phyloP scores from a whole-genome alignment of 75 land plant genomes.

The Pinus taeda region DNA sequence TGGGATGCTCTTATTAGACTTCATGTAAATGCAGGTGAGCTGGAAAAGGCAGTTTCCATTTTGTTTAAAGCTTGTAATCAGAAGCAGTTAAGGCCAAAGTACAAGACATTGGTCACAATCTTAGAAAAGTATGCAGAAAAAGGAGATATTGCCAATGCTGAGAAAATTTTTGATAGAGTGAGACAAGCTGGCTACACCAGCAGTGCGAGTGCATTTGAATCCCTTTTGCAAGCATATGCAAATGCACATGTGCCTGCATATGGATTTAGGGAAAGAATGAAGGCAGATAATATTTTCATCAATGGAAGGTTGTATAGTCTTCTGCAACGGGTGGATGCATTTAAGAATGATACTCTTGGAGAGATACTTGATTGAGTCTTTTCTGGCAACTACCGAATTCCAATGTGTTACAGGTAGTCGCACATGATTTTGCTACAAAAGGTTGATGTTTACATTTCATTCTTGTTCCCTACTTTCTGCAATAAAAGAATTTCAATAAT shows the following conservation, averaged over 20 bases:
- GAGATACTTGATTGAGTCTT: too few relatives aligned
- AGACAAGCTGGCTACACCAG: constrained; percentile 28
- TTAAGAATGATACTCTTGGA: constrained; percentile 3
- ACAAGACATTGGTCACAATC: constrained; percentile 26
- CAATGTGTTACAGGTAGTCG: too few relatives aligned
- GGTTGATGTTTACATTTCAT: too few relatives aligned
- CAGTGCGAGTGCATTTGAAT: constrained; percentile 21
- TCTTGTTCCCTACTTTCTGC: too few relatives aligned
- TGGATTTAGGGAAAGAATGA: constrained; percentile 69
- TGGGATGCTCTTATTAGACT: constrained; percentile 46
- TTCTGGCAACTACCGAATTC: too few relatives aligned
- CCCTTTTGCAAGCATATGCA: constrained; percentile 54
- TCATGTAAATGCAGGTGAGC: constrained; percentile 39
- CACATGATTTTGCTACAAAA: too few relatives aligned
- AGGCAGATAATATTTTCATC: constrained; percentile 49
- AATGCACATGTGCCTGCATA: constrained; percentile 60
- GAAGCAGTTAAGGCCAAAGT: constrained; percentile 28
- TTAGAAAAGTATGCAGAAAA: constrained; percentile 44
- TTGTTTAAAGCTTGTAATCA: constrained; percentile 26
- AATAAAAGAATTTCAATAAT: too few relatives aligned
- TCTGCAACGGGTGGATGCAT: constrained; percentile 29
- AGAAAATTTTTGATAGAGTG: constrained; percentile 44
- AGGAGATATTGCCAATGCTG: constrained; percentile 64
- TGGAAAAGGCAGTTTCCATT: constrained; percentile 45
- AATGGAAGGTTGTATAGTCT: constrained; percentile 22